Evolutionary conservation across 106 monocot species (phyloP).

Genomic region (Dendrobium officinale): DNA sequence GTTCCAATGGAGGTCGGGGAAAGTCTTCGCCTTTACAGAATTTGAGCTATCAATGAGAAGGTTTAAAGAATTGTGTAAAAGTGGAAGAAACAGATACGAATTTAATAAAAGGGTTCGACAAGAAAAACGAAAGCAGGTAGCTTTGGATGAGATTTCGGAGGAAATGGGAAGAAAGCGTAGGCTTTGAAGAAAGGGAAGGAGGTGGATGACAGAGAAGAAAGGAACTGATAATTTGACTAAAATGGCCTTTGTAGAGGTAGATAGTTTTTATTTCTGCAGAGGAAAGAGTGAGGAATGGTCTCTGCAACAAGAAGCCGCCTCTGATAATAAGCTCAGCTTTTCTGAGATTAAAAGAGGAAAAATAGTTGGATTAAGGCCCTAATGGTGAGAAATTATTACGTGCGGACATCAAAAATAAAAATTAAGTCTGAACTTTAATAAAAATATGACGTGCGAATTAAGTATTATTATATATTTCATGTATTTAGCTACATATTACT

Average conservation of each 20-base stretch:
- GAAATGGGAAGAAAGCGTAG: background rate
- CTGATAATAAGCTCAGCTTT: background rate
- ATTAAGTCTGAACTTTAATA: too few species aligned
- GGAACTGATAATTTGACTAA: background rate
- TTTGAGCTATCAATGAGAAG: background rate
- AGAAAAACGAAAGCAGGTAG: background rate
- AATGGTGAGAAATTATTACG: too few species aligned
- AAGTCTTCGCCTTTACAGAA: background rate
- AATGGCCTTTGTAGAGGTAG: background rate
- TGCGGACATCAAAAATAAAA: too few species aligned
- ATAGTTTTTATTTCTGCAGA: background rate
- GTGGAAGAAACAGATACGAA: background rate
- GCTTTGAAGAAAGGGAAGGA: constrained; percentile 1
- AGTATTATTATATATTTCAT: too few species aligned
- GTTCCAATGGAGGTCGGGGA: background rate
- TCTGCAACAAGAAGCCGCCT: background rate
- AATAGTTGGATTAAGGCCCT: too few species aligned
- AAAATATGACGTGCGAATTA: too few species aligned
- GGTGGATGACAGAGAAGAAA: background rate
- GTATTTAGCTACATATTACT: too few species aligned
- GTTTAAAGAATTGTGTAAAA: background rate
- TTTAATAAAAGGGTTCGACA: background rate
- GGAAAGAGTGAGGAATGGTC: background rate
- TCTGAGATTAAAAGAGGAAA: background rate
- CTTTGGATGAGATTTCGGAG: constrained; percentile 1